Base-by-base conservation (phyloP, 768 basidiomycete species). In the Boletales sp. region DNA sequence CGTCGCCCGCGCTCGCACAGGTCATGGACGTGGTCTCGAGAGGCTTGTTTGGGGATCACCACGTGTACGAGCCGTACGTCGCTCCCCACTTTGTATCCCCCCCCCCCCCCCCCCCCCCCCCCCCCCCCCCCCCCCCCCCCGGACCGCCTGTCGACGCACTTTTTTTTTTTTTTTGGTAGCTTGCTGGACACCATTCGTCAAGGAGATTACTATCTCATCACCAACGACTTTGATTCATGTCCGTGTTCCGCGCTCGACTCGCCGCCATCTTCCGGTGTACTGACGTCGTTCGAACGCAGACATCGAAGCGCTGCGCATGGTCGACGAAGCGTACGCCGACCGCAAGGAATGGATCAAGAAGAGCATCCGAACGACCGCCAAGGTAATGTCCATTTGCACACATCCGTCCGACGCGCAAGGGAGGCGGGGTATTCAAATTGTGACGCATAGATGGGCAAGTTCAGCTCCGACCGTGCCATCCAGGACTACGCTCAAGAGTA, bases 171-270 rank as follows among this genome's bases (percentile, higher is more conserved):
- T 28, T 28, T 34, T 12, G 34, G 21, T 48, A 87, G 84, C 18
- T 72, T 90, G 38, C 71, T 89, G 54, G 86, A 87, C 67, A 91
- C 87, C 17, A 81, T 90, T 58, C 75, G 83, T 36, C 81, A 88
- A 60, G 78, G 79, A 38, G 88, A 93, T 56, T 81, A 86, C 66
- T 90, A 90, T 66, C 76, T 93, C 44, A 64, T 95, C 49, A 83
- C 90, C 0, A 94, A 98, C 63, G 94, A 98, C 72, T 98, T 97
- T 62, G 89, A 93, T 56, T 93, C 91, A 9, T 95, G 84, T 93
- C 44, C 54, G 84, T 72, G 30, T 18, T n/a, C 33, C 33, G 10
- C 14, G 33, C 33, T 10, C 33, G 33, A 21, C 21, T 21, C 33
- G 33, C 14, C 33, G 33, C 9, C 13, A 2, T 10, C 32, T 13